phyloP scores from a whole-genome alignment of 495 filamentous ascomycete genomes.

The Clohesyomyces aquaticus region DNA sequence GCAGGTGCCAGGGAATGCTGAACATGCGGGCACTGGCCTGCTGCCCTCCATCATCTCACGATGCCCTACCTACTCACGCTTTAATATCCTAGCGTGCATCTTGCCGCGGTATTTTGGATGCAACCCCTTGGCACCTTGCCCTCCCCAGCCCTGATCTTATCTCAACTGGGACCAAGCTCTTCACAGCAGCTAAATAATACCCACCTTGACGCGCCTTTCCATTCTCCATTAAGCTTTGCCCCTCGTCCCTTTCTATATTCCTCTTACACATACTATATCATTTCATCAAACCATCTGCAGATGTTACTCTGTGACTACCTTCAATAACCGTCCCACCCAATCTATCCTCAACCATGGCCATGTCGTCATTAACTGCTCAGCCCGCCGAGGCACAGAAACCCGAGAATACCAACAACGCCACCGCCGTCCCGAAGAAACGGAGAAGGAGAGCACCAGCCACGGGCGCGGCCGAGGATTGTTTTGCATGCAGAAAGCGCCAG shows the following conservation, averaged over 20 bases:
- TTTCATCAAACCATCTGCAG: conserved; percentile 28
- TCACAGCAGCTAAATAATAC: conserved; percentile 37
- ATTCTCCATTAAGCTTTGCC: conserved; percentile 34
- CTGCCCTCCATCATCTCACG: conserved; percentile 24
- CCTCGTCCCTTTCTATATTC: conserved; percentile 31
- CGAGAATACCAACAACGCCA: conserved; percentile 24
- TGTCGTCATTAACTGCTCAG: conserved; percentile 37
- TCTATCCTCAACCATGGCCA: conserved; percentile 19
- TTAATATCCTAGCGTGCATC: conserved; percentile 36
- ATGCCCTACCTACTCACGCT: conserved; percentile 21
- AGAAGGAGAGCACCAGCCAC: conserved; percentile 85
- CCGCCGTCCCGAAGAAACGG: conserved; percentile 66
- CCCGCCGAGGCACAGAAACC: conserved; percentile 32
- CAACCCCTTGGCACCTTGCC: conserved; percentile 34
- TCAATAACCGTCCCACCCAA: conserved; percentile 19
- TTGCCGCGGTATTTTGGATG: conserved; percentile 33
- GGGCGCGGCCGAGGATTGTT: conserved; percentile 94
- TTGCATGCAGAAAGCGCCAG: conserved; percentile 82
- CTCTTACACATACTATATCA: conserved; percentile 34
- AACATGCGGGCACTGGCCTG: conserved; percentile 25
- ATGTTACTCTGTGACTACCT: conserved; percentile 27
- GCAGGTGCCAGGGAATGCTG: conserved; percentile 9
- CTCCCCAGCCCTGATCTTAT: conserved; percentile 35
- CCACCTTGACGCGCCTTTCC: conserved; percentile 35
- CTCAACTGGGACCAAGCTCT: conserved; percentile 28